These are phyloP conservation scores for Melocanna baccifera DNA, from an alignment of 176 grass and related monocot species.

Conservation along the genomic window DNA sequence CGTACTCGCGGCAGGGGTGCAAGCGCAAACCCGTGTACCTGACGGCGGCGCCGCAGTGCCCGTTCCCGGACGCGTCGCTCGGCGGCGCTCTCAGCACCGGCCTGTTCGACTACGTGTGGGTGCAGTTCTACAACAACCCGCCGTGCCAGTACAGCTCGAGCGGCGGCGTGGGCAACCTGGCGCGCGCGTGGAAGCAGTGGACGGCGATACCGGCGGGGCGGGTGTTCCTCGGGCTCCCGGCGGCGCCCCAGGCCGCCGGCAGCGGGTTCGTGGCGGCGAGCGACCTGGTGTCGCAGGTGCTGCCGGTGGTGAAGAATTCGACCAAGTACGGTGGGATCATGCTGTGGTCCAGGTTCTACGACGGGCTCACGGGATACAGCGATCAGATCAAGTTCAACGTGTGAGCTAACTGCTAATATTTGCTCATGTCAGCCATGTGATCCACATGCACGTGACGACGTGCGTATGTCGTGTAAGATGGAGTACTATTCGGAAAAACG, in stretches of 20 bases:
- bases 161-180: slow-evolving; percentile 17
- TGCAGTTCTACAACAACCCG: slow-evolving; percentile 88
- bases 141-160: slow-evolving; percentile 54
- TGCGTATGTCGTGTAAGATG: not conserved
- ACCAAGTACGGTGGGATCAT: slow-evolving; percentile 78
- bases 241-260: slow-evolving; percentile 51
- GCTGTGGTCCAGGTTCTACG: slow-evolving; percentile 72
- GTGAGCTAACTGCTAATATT: not conserved
- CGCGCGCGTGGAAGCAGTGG: slow-evolving; percentile 54
- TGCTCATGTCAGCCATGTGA: not conserved
- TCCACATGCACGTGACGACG: not conserved
- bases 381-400: slow-evolving; percentile 43
- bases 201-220: slow-evolving; percentile 28
- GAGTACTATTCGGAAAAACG: not conserved
- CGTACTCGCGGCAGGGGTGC: not conserved
- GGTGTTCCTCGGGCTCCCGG: slow-evolving; percentile 68
- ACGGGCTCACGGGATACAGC: slow-evolving; percentile 57
- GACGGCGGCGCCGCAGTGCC: slow-evolving; percentile 65
- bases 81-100: slow-evolving; percentile 47
- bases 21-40: slow-evolving; percentile 31
- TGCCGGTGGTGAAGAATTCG: slow-evolving; percentile 47
- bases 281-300: slow-evolving; percentile 39
- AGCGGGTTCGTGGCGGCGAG: slow-evolving; percentile 53
- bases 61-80: slow-evolving; percentile 65
- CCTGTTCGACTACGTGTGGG: slow-evolving; percentile 84